Evolutionary conservation across 2,329 filamentous ascomycete species (phyloP), one percentile per base, ranked within the genome.

Genomic region (Colletotrichum navitas): DNA sequence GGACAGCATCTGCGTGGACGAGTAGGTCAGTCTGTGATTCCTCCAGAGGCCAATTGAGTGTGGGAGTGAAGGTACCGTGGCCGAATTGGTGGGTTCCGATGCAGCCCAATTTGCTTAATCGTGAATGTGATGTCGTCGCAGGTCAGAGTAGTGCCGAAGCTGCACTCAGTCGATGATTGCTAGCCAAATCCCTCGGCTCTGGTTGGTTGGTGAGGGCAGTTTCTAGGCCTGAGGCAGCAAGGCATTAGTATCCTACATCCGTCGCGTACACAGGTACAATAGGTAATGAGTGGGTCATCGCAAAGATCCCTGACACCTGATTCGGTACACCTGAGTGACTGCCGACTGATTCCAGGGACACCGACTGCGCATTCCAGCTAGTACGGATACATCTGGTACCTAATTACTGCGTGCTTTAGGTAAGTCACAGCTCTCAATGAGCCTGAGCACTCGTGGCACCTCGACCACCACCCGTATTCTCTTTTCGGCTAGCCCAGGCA

Each of bases 1-100:
- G 75, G 86, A 84, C 80, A 91, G 85, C 89, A 91, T 91, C 89
- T 91, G 77, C 18, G 7, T 36, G 5, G 41, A 8, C 21, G 64
- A 36, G 34, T 14, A 59, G 2, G 47, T 74, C 51, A 69, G 59
- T 14, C 3, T 4, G 1, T 6, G 2, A 2, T 21, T 32, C 1
- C 0, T 5, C 1, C 6, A 6, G 5, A 16, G 39, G 24, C 41
- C 52, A 69, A 64, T 72, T 68, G 65, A 43, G 29, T 16, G 29
- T 6, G 2, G 1, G 16, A 11, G 24, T 18, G 1, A 10, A 77
- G 2, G 34, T 79, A 81, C 83, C 75, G 78, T 83, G 79, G 80
- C 79, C 76, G 70, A 52, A 66, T 68, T 74, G 68, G 63, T 76
- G 77, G 41, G 78, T 79, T 79, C 76, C 77, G 78, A 81, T 80